Evolutionary conservation across 768 basidiomycete species (phyloP), one percentile per base, ranked within the genome.

Genomic region (Mycena crocata): DNA sequence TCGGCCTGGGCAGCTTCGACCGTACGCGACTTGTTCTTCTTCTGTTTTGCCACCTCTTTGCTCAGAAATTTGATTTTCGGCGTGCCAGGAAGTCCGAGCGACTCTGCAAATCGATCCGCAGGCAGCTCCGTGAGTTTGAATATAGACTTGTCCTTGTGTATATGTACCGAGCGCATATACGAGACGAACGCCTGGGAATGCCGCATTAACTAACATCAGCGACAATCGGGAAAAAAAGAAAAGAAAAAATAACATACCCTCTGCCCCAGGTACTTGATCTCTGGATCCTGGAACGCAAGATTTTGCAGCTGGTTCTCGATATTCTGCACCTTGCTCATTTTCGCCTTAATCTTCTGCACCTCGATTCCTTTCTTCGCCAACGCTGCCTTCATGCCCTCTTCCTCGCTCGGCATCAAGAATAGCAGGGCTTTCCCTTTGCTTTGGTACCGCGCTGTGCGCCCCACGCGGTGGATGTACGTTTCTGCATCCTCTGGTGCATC

Each of bases 401-500:
- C 95, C 77, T 99, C 98, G 75, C 91, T 95, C 2, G 97, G 97
- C 71, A 92, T 76, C 19, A 99, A 79, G 61, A 99, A 83, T 70
- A 98, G 77, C 37, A 99, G 78, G 0, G 89, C 92, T 74, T 95
- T 94, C 0, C 98, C 98, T 34, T 91, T 89, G 67, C 92, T 92
- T 75, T 96, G 91, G 74, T 99, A 98, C 52, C 97, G 84, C 48
- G 97, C 97, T 19, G 97, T 99, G 49, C 97, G 86, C 0, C 97
- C 97, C 2, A 99, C 96, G 32, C 97, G 90, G 76, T 99, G 97
- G 42, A 99, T 95, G 77, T 99, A 98, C 14, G 96, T 99, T 51
- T 98, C 96, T 7, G 92, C 95, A 73, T 99, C 97, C 79, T 99
- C 97, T 0, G 97, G 97, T 3, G 94, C 94, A 77, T 99, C 97